Base-by-base conservation (phyloP, 2,329 filamentous ascomycete genomes). In the Calonectria henricotiae region DNA sequence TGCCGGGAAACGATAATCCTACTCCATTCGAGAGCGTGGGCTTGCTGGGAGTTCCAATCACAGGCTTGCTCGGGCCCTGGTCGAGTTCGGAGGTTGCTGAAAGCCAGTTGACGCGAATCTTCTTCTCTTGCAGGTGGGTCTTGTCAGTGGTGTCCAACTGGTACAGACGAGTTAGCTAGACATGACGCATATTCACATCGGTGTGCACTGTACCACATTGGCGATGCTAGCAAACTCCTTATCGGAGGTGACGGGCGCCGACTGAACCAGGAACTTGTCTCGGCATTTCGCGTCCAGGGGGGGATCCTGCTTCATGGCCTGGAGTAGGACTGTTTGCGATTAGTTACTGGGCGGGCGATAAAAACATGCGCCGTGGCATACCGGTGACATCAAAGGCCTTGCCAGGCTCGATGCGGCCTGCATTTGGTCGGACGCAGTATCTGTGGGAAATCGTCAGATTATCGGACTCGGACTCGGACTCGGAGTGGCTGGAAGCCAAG, bases 181-280 rank as follows among this genome's bases (percentile, higher is more conserved):
- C 37, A 60, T 15, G 15, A 47, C 15, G 32, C 17, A 58, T 58
- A 39, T 17, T 23, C 17, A 13, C 20, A 32, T 25, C 20, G 37
- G 7, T 12, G 20, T 15, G 15, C 15, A 43, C 83, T 92, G 78
- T 88, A 97, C 94, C 79, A 98, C 94, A 54, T 93, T 89, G 60
- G 92, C 88, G 72, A 97, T 91, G 80, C 93, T 97, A 69, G 88
- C 87, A 78, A 94, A 94, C 79, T 98, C 94, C 85, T 95, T 94
- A 79, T 97, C 94, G 73, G 91, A 88, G 25, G 92, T 92, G 75
- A 98, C 93, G 62, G 91, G 88, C 60, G 97, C 94, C 30, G 95
- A 97, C 85, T 98, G 96, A 41, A 98, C 96, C 65, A 98, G 90
- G 83, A 98, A 98, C 86, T 98, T 98, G 89, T 98, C 96, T 83